Percentiles rank a stretch among this genome's conserved stretches.
These are phyloP conservation scores for Millerago galiae DNA, from an alignment of 805 yeast genomes.

Conservation along the genomic window DNA sequence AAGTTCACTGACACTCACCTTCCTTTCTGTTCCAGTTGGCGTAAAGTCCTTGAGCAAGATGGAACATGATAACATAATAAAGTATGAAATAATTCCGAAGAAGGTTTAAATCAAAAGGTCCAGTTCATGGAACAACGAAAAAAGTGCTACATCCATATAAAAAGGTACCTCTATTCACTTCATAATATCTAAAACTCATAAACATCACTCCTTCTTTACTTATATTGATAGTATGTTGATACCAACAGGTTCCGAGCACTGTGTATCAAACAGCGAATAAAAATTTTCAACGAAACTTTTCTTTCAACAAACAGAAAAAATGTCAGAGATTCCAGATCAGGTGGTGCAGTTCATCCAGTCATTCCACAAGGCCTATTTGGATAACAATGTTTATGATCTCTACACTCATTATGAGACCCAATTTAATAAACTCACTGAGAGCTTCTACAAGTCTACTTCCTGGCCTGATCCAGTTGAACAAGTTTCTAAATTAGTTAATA, in stretches of 20 bases:
- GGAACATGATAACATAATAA: slow-evolving; percentile 44
- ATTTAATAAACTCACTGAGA: slow-evolving; percentile 40
- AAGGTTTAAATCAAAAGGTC: no score
- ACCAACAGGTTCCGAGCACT: no score
- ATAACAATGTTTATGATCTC: slow-evolving; percentile 37
- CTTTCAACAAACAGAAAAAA: background rate
- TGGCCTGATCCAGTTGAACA: slow-evolving; percentile 42
- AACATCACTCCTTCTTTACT: no score
- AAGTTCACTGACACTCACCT: slow-evolving; percentile 25
- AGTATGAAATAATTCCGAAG: no score
- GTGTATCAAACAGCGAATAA: no score
- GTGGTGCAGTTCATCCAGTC: slow-evolving; percentile 36
- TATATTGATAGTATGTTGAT: no score
- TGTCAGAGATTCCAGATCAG: slow-evolving; percentile 32
- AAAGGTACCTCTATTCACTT: no score
- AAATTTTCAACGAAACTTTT: background rate
- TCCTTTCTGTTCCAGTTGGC: slow-evolving; percentile 51
- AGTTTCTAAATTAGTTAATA: slow-evolving; percentile 36
- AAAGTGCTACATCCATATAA: no score
- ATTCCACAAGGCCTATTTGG: slow-evolving; percentile 37
- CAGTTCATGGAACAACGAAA: no score
- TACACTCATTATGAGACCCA: slow-evolving; percentile 38
- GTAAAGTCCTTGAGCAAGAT: slow-evolving; percentile 56
- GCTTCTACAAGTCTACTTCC: slow-evolving; percentile 33
- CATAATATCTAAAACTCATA: no score